Evolutionary conservation across 2,329 filamentous ascomycete species (phyloP).

Genomic region (Metarhizium humberi): DNA sequence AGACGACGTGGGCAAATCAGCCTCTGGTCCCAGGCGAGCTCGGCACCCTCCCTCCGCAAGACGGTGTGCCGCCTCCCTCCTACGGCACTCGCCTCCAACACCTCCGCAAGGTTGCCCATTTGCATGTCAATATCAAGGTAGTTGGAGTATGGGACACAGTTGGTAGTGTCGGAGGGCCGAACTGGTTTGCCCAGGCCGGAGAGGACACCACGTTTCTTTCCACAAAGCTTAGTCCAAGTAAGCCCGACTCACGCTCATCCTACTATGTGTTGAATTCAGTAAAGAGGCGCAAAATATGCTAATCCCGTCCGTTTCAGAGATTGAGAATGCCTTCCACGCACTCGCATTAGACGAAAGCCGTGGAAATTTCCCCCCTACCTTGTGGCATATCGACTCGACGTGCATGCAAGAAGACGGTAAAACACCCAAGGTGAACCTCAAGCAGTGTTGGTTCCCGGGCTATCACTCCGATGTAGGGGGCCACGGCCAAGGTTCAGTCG

Average conservation of each 20-base stretch:
- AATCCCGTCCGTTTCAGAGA: constrained; percentile 9
- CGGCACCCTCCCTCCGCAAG: background rate
- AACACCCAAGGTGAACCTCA: constrained; percentile 10
- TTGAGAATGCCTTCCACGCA: constrained; percentile 46
- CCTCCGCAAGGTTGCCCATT: background rate
- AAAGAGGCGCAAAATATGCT: background rate
- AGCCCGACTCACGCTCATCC: background rate
- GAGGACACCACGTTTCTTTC: background rate
- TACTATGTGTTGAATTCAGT: no score
- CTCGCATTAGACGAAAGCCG: constrained; percentile 44
- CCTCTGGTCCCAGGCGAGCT: background rate
- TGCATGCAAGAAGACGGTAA: constrained; percentile 7
- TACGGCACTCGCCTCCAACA: background rate
- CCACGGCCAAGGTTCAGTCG: background rate
- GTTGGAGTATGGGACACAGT: constrained; percentile 14
- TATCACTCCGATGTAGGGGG: background rate
- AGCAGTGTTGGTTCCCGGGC: constrained; percentile 17
- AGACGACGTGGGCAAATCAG: background rate
- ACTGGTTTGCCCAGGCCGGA: constrained; percentile 6
- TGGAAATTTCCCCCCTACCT: constrained; percentile 17
- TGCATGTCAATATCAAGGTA: constrained; percentile 1
- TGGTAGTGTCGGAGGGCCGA: constrained; percentile 15
- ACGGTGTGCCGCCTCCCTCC: background rate
- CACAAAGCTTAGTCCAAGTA: constrained; percentile 13
- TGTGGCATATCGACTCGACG: constrained; percentile 16